Conservation (phyloP, 177 flowering plant species). For the Vitis hybrid region DNA sequence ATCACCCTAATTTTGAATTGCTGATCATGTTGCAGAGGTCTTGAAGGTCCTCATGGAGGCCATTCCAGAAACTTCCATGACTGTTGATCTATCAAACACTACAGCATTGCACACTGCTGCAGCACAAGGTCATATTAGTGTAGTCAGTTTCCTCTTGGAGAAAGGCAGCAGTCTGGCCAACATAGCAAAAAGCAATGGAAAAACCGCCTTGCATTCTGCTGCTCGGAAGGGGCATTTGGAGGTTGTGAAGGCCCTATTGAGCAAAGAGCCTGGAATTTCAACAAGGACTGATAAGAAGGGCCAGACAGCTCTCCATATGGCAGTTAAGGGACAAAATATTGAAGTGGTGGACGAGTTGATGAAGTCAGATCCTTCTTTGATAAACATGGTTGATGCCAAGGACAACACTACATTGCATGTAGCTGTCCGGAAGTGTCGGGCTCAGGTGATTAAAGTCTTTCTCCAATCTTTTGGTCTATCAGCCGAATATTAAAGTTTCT, state of each 20-base stretch:
- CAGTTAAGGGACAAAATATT: constrained; percentile 36
- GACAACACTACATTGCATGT: constrained; percentile 46
- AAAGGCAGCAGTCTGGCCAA: constrained; percentile 21
- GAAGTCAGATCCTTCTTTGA: constrained; percentile 21
- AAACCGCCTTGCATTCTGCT: constrained; percentile 46
- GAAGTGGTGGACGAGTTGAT: constrained; percentile 36
- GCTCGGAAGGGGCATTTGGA: constrained; percentile 43
- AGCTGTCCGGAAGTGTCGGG: constrained; percentile 36
- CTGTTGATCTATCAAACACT: constrained; percentile 69
- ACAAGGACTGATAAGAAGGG: constrained; percentile 39
- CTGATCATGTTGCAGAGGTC: constrained; percentile 41
- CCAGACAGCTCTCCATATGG: constrained; percentile 53
- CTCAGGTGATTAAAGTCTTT: constrained; percentile 25
- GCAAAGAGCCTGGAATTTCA: constrained; percentile 27
- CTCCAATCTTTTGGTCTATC: neutral
- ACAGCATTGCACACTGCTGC: constrained; percentile 88
- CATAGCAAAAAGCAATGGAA: constrained; percentile 39
- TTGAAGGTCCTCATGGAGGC: constrained; percentile 64
- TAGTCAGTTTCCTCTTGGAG: constrained; percentile 57
- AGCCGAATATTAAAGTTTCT: neutral
- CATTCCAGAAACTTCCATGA: constrained; percentile 67
- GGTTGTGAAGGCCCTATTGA: constrained; percentile 35
- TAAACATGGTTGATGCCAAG: constrained; percentile 37
- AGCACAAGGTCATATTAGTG: constrained; percentile 69
- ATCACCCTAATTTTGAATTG: neutral